Evolutionary conservation across 306 rosid species (phyloP).

Genomic region (Calophaca sinica): DNA sequence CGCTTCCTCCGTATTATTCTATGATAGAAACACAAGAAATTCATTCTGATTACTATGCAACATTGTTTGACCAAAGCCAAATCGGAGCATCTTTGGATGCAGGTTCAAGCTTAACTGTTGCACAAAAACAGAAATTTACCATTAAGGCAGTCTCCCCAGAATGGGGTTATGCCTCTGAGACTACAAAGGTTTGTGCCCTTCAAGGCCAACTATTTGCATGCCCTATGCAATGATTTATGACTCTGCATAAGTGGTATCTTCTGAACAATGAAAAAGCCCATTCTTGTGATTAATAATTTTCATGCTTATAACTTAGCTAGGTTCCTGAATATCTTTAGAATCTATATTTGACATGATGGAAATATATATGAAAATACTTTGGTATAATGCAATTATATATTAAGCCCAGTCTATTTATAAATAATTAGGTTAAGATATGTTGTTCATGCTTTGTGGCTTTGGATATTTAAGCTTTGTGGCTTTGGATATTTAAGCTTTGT

Average conservation of each 20-base stretch:
- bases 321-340: slow-evolving; percentile 24
- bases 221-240: slow-evolving; percentile 27
- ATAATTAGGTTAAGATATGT: slow-evolving; percentile 17
- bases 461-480: slow-evolving; percentile 25
- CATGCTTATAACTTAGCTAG: slow-evolving; percentile 36
- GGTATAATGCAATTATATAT: slow-evolving; percentile 16
- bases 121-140: slow-evolving; percentile 78
- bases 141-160: slow-evolving; percentile 83
- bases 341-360: neutral
- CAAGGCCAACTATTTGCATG: slow-evolving; percentile 22
- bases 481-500: slow-evolving; percentile 28
- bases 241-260: slow-evolving; percentile 31
- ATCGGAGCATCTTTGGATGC: slow-evolving; percentile 55
- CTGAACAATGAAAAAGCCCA: neutral
- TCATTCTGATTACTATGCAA: slow-evolving; percentile 57
- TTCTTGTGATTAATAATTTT: slow-evolving; percentile 29
- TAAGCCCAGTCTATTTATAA: slow-evolving; percentile 6
- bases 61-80: slow-evolving; percentile 62
- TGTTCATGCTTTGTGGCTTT: slow-evolving; percentile 22
- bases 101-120: slow-evolving; percentile 68
- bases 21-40: slow-evolving; percentile 49
- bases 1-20: slow-evolving; percentile 59
- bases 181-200: slow-evolving; percentile 74
- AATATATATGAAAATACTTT: slow-evolving; percentile 23
- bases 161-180: slow-evolving; percentile 81